Evolutionary conservation across 2,329 filamentous ascomycete genomes (phyloP), one percentile per base, ranked within the genome.

Genomic region (Fusarium pseudograminearum): DNA sequence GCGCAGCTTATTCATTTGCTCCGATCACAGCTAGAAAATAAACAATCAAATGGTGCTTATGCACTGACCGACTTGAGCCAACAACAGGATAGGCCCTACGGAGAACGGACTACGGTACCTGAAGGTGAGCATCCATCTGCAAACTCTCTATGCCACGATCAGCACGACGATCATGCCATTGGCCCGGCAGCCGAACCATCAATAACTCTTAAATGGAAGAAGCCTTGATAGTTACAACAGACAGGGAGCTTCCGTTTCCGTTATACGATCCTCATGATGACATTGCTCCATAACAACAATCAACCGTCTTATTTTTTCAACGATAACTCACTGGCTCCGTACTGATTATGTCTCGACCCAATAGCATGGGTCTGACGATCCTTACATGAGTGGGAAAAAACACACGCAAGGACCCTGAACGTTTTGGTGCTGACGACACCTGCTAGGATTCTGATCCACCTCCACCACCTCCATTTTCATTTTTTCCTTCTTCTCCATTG

Each of bases 361-460:
- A 38, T 26, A 54, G 22, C 33, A 65, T 60, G 46, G 61, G 40
- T 65, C 52, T 45, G 48, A 41, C n/a, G 46, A 53, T 42, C 45
- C 51, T 16, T 46, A 45, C 31, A 47, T 15, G n/a, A 12, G 24
- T 20, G 26, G 45, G 52, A 53, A 61, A 59, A 47, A 40, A 40
- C 20, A 40, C n/a, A 40, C 46, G 58, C 45, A 48, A 63, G 42
- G 70, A 60, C 64, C 69, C 54, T 65, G 54, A 65, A 45, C 42
- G 46, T 48, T 53, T 61, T 63, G 61, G 51, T 69, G 72, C 72
- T 74, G 67, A 74, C 72, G 72, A 74, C 72, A 73, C 62, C 61
- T 63, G 50, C 67, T 54, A 20, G 62, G 65, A 62, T 65, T 40
- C 24, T 40, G 60, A 45, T 48, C 67, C 56, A 57, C 57, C 61